Conservation (phyloP, 2,329 filamentous ascomycete genomes). For the Aspergillus candidus region DNA sequence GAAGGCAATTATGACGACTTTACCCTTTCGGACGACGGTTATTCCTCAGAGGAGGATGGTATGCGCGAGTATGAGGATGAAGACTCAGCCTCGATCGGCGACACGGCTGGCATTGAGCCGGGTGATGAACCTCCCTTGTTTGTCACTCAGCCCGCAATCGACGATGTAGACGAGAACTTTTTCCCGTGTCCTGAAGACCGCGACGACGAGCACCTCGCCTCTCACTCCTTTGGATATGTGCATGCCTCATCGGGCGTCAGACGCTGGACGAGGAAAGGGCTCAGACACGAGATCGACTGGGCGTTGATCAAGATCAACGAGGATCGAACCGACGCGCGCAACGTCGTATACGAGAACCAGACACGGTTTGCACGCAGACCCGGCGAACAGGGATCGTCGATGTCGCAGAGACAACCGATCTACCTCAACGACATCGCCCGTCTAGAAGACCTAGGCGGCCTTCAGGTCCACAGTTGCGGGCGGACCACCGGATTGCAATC, state of each 20-base stretch:
- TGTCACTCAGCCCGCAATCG: conserved; percentile 85
- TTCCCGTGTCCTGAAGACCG: conserved; percentile 72
- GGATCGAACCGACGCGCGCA: conserved; percentile 64
- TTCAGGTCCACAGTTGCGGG: conserved; percentile 80
- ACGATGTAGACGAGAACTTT: conserved; percentile 77
- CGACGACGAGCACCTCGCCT: conserved; percentile 73
- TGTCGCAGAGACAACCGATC: conserved; percentile 30
- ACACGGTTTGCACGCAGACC: conserved; percentile 39
- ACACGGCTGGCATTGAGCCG: conserved; percentile 70
- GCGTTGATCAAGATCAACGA: conserved; percentile 76
- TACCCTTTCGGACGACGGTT: conserved; percentile 42
- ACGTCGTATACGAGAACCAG: conserved; percentile 51
- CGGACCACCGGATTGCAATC: conserved; percentile 78
- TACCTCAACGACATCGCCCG: conserved; percentile 53
- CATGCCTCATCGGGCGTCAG: conserved; percentile 88
- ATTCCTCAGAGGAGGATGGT: conserved; percentile 50
- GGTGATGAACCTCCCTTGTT: conserved; percentile 71
- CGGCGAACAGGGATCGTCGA: conserved; percentile 43
- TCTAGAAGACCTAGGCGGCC: conserved; percentile 57
- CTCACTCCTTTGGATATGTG: conserved; percentile 72
- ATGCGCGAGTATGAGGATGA: conserved; percentile 49
- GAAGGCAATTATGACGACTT: conserved; percentile 38
- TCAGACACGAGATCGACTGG: conserved; percentile 93
- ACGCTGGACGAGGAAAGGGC: conserved; percentile 61
- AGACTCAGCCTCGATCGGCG: conserved; percentile 56